These are phyloP conservation scores for Candida loeiensis DNA, from an alignment of 805 yeast genomes.

Conservation along the genomic window DNA sequence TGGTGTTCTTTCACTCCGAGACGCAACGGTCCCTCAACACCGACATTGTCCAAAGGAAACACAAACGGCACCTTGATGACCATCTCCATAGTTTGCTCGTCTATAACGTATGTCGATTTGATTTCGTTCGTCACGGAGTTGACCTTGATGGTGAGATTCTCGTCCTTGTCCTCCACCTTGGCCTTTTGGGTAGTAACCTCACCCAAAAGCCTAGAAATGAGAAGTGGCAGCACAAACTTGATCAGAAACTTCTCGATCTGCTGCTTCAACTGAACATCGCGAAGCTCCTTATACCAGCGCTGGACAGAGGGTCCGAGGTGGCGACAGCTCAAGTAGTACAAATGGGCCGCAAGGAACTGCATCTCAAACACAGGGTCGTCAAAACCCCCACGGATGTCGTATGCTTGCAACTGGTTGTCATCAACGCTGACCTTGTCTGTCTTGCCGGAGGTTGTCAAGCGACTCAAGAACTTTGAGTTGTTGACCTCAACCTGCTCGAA, in stretches of 20 bases:
- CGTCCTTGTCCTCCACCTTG: slow-evolving; percentile 30
- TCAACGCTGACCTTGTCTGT: slow-evolving; percentile 10
- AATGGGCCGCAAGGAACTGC: slow-evolving; percentile 42
- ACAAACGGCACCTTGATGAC: slow-evolving; percentile 66
- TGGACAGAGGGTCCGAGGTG: slow-evolving; percentile 57
- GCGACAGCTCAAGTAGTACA: slow-evolving; percentile 48
- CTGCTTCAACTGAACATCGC: slow-evolving; percentile 61
- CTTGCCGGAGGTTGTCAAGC: slow-evolving; percentile 14
- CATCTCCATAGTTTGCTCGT: slow-evolving; percentile 83
- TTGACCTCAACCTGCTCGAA: slow-evolving; percentile 50
- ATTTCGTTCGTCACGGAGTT: slow-evolving; percentile 64
- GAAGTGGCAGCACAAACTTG: slow-evolving; percentile 57
- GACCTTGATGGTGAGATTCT: slow-evolving; percentile 56
- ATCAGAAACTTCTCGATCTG: slow-evolving; percentile 61
- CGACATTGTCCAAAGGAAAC: slow-evolving; percentile 75
- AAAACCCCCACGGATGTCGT: slow-evolving; percentile 21
- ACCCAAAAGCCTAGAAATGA: slow-evolving; percentile 56
- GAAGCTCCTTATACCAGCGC: slow-evolving; percentile 66
- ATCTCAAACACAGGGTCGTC: slow-evolving; percentile 29
- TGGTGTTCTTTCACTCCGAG: slow-evolving; percentile 88
- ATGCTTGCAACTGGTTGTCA: slow-evolving; percentile 19
- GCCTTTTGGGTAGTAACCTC: slow-evolving; percentile 44
- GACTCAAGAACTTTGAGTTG: slow-evolving; percentile 20
- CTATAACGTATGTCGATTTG: slow-evolving; percentile 69
- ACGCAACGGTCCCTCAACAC: slow-evolving; percentile 72